Percentiles rank a stretch among this genome's conserved stretches.
Conservation (phyloP, 2,329 filamentous ascomycete genomes). For the Phaeoacremonium minimum region DNA sequence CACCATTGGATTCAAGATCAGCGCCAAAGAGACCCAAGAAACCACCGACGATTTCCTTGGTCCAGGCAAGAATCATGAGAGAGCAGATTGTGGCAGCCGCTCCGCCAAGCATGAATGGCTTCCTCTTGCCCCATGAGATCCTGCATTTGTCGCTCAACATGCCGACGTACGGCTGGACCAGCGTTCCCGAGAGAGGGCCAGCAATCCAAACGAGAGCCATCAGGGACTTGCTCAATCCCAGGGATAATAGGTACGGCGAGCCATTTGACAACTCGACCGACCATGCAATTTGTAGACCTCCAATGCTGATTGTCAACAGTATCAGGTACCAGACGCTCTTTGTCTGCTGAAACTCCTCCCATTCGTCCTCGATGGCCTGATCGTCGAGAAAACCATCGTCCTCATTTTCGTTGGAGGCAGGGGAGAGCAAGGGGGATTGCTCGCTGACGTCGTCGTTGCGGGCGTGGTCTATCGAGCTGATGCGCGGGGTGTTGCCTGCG, state of each 20-base stretch:
- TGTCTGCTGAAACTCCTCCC: slow-evolving; percentile 53
- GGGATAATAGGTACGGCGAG: slow-evolving; percentile 75
- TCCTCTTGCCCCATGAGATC: slow-evolving; percentile 69
- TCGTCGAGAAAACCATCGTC: slow-evolving; percentile 27
- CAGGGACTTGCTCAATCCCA: slow-evolving; percentile 77
- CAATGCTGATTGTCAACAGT: slow-evolving; percentile 79
- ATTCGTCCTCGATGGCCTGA: slow-evolving; percentile 20
- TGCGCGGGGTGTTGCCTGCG: slow-evolving; percentile 13
- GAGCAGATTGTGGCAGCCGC: slow-evolving; percentile 62
- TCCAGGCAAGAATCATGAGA: slow-evolving; percentile 69
- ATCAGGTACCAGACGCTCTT: slow-evolving; percentile 86
- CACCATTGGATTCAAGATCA: slow-evolving; percentile 57
- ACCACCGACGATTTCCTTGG: slow-evolving; percentile 65
- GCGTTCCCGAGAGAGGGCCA: slow-evolving; percentile 70
- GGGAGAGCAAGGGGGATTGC: slow-evolving; percentile 44
- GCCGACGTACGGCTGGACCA: slow-evolving; percentile 80
- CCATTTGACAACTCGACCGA: slow-evolving; percentile 92
- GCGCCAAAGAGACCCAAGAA: slow-evolving; percentile 68
- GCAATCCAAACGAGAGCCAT: slow-evolving; percentile 85
- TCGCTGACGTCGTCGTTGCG: slow-evolving; percentile 30
- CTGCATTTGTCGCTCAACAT: slow-evolving; percentile 78
- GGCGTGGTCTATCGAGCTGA: slow-evolving; percentile 15
- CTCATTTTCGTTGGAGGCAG: slow-evolving; percentile 22
- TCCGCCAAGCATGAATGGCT: slow-evolving; percentile 76
- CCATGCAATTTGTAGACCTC: slow-evolving; percentile 91